Evolutionary conservation across 2,329 filamentous ascomycete species (phyloP).

Genomic region (Truncatella angustata): DNA sequence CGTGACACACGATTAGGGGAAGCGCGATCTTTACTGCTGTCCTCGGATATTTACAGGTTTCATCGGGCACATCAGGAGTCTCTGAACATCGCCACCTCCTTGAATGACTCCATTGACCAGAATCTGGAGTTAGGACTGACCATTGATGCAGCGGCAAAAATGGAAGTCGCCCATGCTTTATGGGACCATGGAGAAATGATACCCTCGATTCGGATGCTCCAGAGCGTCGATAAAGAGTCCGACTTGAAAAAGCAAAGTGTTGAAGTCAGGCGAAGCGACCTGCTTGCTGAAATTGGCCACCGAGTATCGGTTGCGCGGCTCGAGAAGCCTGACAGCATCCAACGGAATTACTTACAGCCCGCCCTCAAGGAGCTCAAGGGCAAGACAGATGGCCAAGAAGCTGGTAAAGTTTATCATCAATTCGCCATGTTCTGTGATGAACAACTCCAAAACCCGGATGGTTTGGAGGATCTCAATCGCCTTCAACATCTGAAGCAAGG

Average conservation of each 20-base stretch:
- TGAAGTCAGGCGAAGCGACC: conserved; percentile 68
- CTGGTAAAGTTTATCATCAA: conserved; percentile 87
- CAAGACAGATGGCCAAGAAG: conserved; percentile 65
- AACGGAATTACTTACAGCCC: conserved; percentile 79
- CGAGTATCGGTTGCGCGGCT: conserved; percentile 86
- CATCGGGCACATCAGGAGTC: conserved; percentile 85
- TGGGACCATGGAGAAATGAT: conserved; percentile 94
- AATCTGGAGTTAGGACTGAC: conserved; percentile 71
- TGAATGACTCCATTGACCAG: conserved; percentile 72
- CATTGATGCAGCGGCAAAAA: conserved; percentile 72
- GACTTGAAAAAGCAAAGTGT: conserved; percentile 69
- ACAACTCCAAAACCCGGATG: conserved; percentile 84
- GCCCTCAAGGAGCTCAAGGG: conserved; percentile 79
- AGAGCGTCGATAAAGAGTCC: conserved; percentile 63
- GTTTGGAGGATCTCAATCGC: conserved; percentile 78
- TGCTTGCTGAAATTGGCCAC: conserved; percentile 84
- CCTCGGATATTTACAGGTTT: conserved; percentile 72
- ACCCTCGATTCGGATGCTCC: conserved; percentile 84
- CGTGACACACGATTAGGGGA: conserved; percentile 69
- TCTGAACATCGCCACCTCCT: conserved; percentile 76
- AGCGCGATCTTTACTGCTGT: conserved; percentile 71
- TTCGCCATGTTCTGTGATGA: conserved; percentile 95
- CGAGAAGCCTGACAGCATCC: conserved; percentile 87
- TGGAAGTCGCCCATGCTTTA: conserved; percentile 84
- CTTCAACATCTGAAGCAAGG: conserved; percentile 76